These are phyloP conservation scores for Gentiana dahurica DNA, from an alignment of 257 asterid species.

Conservation along the genomic window DNA sequence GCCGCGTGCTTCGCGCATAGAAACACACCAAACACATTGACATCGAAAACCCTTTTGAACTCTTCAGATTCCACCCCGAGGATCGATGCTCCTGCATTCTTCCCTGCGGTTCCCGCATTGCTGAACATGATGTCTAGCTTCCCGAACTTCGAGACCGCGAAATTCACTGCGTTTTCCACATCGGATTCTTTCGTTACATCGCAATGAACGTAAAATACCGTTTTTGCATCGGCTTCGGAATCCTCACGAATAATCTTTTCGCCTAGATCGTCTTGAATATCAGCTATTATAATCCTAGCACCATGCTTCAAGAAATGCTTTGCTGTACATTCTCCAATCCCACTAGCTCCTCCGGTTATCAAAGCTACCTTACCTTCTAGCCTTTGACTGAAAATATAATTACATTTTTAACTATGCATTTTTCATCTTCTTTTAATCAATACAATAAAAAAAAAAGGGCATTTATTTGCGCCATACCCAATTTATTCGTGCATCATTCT, in stretches of 20 bases:
- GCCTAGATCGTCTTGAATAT: conserved; percentile 8
- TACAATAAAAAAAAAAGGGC: no score
- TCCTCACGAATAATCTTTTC: neutral
- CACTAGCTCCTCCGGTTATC: conserved; percentile 9
- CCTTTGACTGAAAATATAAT: neutral
- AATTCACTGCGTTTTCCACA: conserved; percentile 4
- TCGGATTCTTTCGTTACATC: conserved; percentile 4
- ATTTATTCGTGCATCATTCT: no score
- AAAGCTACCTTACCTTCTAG: conserved; percentile 7
- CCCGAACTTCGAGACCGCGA: conserved; percentile 8
- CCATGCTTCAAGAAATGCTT: conserved; percentile 8
- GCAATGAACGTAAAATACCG: neutral
- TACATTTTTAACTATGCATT: no score
- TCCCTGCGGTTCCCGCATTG: conserved; percentile 16
- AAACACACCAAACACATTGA: conserved; percentile 10
- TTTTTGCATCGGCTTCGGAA: neutral
- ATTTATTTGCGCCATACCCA: no score
- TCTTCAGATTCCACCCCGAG: conserved; percentile 4
- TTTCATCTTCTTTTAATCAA: no score
- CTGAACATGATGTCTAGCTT: conserved; percentile 20
- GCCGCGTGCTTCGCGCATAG: conserved; percentile 16
- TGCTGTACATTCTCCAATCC: conserved; percentile 5
- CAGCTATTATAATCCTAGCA: conserved; percentile 6
- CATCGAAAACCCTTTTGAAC: neutral
- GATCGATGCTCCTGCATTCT: neutral